Evolutionary conservation across 805 yeast genomes (phyloP), one percentile per base, ranked within the genome.

Genomic region (Kurtzmaniella cleridarum): DNA sequence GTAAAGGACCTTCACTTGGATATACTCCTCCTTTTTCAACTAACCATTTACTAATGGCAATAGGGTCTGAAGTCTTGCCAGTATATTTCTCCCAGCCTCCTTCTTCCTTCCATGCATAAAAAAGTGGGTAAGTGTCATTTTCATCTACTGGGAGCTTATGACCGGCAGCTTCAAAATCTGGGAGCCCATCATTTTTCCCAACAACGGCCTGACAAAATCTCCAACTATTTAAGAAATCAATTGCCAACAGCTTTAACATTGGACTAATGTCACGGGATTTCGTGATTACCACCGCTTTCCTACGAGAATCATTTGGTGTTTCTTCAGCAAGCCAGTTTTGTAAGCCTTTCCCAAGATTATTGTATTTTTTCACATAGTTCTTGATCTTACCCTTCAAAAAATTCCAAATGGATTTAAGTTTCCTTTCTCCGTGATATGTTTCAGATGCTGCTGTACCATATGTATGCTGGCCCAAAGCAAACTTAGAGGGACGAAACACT

Each of bases 401-500:
- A 12, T 76, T 75, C 2, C 72, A 66, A 44, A 87, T 69, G 3
- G 78, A 67, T 30, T 73, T 71, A 12, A 74, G 60, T 12, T 69
- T 66, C 48, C 95, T 69, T 48, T 75, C 80, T 3, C 90, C 90
- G 36, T 62, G 64, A 54, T 81, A 83, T 0, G 62, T 51, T 48
- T 81, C 91, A 2, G 69, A 63, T 0, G 76, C 75, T 20, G 24
- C 24, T 20, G 24, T 20, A 8, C 24, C 8, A 8, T 20, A 20
- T 20, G 5, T 8, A 57, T 77, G 83, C n/a, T 34, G 30, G 15
- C 23, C 34, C 17, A 4, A 20, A 13, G 52, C 55, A 36, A 57
- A 64, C 53, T 85, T 86, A 15, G 93, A 89, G 1, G 97, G 95
- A 51, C 91, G 74, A 62, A 84, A 90, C 3, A 83, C 81, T 64